Base-by-base conservation (phyloP, 2,329 filamentous ascomycete species). In the Alternaria gansuensis region DNA sequence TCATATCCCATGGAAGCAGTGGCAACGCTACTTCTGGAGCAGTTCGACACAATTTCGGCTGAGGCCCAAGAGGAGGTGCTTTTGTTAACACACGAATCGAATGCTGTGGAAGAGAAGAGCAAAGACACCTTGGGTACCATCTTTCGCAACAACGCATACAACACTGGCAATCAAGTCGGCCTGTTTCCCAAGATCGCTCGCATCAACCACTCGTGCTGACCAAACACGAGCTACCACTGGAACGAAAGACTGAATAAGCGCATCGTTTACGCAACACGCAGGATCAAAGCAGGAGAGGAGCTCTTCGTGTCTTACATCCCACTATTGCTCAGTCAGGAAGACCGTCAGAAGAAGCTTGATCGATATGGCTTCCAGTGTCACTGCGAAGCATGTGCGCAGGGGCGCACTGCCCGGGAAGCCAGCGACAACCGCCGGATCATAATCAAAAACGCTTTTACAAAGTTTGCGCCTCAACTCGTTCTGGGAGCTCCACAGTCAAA, bases 261-360 rank as follows among this genome's bases (percentile, higher is more conserved):
- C 24, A 64, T 76, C n/a, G 71, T 79, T 2, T 76, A 76, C 39
- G 78, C 78, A 1, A 73, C 69, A 5, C 64, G 74, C 3, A 71
- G 70, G 26, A 78, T 81, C 44, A 68, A 67, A 8, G 65, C 69
- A 37, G 79, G 79, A 23, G 79, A 80, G 43, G 79, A 81, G 57
- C 65, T 81, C 17, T 74, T 68, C 1, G 74, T 77, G 0, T 77
- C 75, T 0, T 80, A 80, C 62, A 74, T 78, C 21, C 73, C 75
- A 3, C 66, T 79, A 9, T 64, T 79, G 7, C 62, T 68, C 9
- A 52, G 65, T 1, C 69, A 70, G 10, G 60, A 67, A 13, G 69
- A 73, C 5, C 71, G 78, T 11, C 65, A 72, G 28, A 69, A 70
- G 26, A 63, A 73, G 28, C 66, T 75, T 1, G 65, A 76, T 33